Evolutionary conservation across 1,284 basidiomycete species (phyloP).

Genomic region (Ceratobasidium sp.): DNA sequence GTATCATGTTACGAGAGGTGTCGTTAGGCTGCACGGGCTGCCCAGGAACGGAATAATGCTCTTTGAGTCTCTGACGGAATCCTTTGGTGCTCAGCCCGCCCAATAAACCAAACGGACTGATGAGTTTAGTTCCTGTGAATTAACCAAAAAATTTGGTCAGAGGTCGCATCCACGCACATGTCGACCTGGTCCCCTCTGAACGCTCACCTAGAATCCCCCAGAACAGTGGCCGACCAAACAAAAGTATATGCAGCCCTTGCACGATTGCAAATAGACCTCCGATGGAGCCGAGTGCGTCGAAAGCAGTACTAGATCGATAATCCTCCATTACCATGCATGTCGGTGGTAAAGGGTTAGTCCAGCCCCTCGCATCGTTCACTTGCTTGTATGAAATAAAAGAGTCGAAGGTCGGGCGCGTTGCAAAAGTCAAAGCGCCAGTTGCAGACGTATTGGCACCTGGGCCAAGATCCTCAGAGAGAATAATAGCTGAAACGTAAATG

Average conservation of each 20-base stretch:
- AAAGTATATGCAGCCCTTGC: background rate
- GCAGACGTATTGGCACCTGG: background rate
- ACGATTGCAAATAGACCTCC: constrained; percentile 16
- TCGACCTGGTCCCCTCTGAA: background rate
- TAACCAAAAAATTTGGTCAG: background rate
- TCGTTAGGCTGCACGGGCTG: background rate
- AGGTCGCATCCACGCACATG: no score
- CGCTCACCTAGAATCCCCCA: constrained; percentile 8
- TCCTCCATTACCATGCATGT: constrained; percentile 1
- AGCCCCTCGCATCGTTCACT: background rate
- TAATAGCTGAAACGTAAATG: background rate
- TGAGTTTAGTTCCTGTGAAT: background rate
- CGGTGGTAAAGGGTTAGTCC: background rate
- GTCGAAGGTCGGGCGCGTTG: background rate
- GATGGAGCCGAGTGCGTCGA: background rate
- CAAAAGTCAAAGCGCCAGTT: background rate
- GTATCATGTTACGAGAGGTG: background rate
- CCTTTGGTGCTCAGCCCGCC: background rate
- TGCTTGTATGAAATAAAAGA: background rate
- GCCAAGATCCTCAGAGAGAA: background rate
- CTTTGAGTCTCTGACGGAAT: background rate
- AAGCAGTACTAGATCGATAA: constrained; percentile 4
- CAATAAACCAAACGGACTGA: background rate
- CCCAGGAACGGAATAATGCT: background rate
- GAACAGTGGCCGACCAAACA: constrained; percentile 4